Percentiles rank a stretch among this genome's conserved stretches.
phyloP scores from a whole-genome alignment of 441 rosid genomes.

The Adansonia gregorii region DNA sequence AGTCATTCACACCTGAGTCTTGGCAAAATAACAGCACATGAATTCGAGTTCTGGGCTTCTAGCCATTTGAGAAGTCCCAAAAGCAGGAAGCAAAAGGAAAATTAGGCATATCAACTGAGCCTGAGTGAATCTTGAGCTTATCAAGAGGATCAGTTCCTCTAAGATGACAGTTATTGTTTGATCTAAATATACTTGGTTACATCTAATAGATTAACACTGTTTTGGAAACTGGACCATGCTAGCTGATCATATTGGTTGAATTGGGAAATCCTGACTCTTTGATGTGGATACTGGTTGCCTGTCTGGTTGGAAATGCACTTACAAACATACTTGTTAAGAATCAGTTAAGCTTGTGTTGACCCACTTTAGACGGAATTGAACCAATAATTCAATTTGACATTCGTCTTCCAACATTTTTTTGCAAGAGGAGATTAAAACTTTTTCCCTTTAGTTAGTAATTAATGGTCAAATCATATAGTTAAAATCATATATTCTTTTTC shows the following conservation, averaged over 20 bases:
- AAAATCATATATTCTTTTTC: neutral
- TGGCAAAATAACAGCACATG: conserved; percentile 9
- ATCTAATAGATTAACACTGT: neutral
- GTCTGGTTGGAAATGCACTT: neutral
- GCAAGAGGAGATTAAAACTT: neutral
- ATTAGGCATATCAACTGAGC: neutral
- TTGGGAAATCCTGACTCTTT: conserved; percentile 1
- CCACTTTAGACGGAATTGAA: neutral
- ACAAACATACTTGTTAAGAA: neutral
- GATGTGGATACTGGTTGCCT: neutral
- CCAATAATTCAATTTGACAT: neutral
- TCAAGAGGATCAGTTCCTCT: neutral
- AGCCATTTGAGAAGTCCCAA: conserved; percentile 12
- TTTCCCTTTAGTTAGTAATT: neutral
- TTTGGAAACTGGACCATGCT: neutral
- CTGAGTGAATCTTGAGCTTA: neutral
- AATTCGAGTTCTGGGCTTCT: neutral
- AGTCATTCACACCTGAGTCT: neutral
- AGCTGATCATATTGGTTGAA: neutral
- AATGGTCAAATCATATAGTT: neutral
- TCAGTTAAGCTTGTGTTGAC: neutral
- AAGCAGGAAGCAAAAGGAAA: conserved; percentile 1
- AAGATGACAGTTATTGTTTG: neutral
- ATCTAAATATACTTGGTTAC: neutral
- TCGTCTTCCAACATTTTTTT: neutral